phyloP scores from a whole-genome alignment of 2,329 filamentous ascomycete genomes.

The Septoria petroselini region DNA sequence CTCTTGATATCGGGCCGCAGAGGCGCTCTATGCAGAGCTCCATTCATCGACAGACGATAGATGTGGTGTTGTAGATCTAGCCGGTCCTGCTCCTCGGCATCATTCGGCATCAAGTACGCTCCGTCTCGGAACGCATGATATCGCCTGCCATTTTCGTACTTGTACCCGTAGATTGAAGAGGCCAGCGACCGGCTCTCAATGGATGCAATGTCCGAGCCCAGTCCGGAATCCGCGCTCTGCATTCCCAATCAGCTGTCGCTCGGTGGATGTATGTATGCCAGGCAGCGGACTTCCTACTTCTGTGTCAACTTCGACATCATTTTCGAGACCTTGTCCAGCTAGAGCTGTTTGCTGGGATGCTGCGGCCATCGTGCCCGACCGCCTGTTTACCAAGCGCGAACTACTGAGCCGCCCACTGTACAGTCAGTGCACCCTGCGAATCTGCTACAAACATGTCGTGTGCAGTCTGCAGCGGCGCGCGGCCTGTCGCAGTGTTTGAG shows the following conservation, averaged over 20 bases:
- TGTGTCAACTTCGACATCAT: constrained; percentile 13
- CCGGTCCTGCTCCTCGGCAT: constrained; percentile 29
- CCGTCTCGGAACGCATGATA: constrained; percentile 27
- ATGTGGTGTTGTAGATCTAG: constrained; percentile 29
- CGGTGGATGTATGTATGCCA: neutral
- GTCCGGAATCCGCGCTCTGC: constrained; percentile 14
- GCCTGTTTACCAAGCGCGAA: too few relatives aligned
- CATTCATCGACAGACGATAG: constrained; percentile 13
- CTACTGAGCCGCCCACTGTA: too few relatives aligned
- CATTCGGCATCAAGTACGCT: constrained; percentile 29
- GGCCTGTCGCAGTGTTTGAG: neutral
- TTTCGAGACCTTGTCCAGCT: neutral
- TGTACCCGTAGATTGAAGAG: constrained; percentile 20
- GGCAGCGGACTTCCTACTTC: constrained; percentile 4
- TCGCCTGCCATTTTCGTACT: constrained; percentile 22
- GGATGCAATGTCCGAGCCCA: constrained; percentile 15
- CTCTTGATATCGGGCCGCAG: constrained; percentile 1
- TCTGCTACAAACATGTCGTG: neutral
- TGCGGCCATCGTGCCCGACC: neutral
- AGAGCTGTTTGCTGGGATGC: neutral
- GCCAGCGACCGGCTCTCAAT: constrained; percentile 15
- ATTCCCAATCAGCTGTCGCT: neutral
- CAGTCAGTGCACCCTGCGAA: too few relatives aligned
- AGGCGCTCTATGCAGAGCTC: constrained; percentile 15
- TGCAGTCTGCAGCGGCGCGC: neutral